A percentile compares a stretch with the other conserved stretches of the same genome.
Conservation (phyloP, 2,329 filamentous ascomycete species). For the Metarhizium album region DNA sequence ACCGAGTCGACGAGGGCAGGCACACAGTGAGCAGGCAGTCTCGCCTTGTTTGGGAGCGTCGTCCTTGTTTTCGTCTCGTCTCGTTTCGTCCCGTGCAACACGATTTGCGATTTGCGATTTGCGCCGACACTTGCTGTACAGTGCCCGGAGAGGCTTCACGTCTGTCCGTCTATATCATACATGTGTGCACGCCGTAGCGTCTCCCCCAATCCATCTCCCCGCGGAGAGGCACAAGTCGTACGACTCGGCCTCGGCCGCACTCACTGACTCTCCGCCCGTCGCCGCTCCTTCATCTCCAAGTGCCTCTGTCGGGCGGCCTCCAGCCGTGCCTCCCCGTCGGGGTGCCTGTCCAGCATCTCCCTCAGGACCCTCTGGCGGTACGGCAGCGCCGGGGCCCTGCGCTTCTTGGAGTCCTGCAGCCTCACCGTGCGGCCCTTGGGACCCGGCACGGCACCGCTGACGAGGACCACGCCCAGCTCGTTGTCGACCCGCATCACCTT, state of each 20-base stretch:
- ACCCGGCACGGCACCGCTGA: constrained; percentile 78
- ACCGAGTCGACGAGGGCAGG: background rate
- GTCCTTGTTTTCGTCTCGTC: too few relatives aligned
- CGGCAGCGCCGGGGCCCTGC: constrained; percentile 44
- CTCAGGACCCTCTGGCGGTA: constrained; percentile 36
- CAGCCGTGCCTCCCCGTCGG: constrained; percentile 33
- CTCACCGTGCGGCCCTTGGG: constrained; percentile 79
- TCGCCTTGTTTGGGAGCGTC: too few relatives aligned
- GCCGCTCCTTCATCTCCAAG: constrained; percentile 41
- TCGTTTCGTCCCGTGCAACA: too few relatives aligned
- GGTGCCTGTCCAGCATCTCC: constrained; percentile 35
- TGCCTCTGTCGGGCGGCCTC: constrained; percentile 39
- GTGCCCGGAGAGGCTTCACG: too few relatives aligned
- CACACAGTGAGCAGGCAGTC: too few relatives aligned
- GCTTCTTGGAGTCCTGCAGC: constrained; percentile 86
- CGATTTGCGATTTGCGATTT: too few relatives aligned
- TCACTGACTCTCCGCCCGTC: constrained; percentile 23
- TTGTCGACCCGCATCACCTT: constrained; percentile 81
- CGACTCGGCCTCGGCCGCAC: constrained; percentile 11
- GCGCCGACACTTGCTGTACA: too few relatives aligned
- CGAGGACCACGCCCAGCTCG: constrained; percentile 76
- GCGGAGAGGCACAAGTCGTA: background rate
- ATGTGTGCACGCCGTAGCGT: constrained; percentile 9
- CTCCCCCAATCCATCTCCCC: too few relatives aligned
- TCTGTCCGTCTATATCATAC: constrained; percentile 28